Evolutionary conservation across 345 rosid species (phyloP).

Genomic region (Euclidium syriacum): DNA sequence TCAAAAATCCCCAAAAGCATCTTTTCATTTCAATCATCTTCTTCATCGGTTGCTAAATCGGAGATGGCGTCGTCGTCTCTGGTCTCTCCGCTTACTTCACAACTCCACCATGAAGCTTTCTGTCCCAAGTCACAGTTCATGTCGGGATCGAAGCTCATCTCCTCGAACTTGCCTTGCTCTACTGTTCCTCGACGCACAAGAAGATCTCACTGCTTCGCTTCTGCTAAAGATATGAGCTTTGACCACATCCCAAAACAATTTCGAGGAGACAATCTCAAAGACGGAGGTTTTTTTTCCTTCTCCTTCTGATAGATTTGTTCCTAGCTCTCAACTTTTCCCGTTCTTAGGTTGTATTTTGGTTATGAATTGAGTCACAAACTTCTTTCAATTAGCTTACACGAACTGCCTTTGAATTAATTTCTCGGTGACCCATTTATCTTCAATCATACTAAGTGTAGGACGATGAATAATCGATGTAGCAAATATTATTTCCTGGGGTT

Average conservation of each 20-base stretch:
- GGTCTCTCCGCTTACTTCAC: conserved; percentile 45
- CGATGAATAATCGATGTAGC: neutral
- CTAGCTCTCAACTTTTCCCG: neutral
- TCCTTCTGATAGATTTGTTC: neutral
- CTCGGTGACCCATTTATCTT: neutral
- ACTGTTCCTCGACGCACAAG: conserved; percentile 16
- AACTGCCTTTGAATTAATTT: neutral
- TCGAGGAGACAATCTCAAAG: conserved; percentile 66
- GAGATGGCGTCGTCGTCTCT: conserved; percentile 57
- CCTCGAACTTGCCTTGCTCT: conserved; percentile 26
- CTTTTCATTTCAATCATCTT: neutral
- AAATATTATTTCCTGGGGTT: neutral
- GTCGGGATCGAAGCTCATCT: conserved; percentile 36
- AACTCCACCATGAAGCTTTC: conserved; percentile 29
- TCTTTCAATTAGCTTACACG: neutral
- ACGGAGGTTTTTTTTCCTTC: conserved; percentile 43
- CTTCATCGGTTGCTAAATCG: conserved; percentile 7
- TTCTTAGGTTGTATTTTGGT: neutral
- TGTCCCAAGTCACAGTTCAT: conserved; percentile 41
- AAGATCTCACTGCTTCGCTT: conserved; percentile 35
- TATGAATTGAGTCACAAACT: neutral
- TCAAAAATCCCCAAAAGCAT: conserved; percentile 6
- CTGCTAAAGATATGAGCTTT: conserved; percentile 38
- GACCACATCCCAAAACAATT: conserved; percentile 79
- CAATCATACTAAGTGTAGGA: neutral